phyloP scores from a whole-genome alignment of 1,139 yeast species.

The Kodamaea anthophila region DNA sequence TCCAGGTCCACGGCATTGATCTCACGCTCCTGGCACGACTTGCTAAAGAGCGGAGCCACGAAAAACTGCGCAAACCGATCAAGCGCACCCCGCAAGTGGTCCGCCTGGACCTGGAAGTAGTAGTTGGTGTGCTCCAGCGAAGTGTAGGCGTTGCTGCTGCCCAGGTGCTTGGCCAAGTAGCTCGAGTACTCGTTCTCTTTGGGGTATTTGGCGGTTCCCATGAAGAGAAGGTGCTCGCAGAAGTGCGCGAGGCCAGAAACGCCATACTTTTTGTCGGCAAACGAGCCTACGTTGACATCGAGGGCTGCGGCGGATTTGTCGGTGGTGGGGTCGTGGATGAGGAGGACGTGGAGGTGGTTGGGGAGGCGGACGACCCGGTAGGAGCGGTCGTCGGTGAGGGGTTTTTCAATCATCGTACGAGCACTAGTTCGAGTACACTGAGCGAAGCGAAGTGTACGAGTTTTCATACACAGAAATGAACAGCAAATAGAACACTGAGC shows the following conservation, averaged over 20 bases:
- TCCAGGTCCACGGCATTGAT: slow-evolving; percentile 94
- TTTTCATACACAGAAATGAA: too few relatives aligned
- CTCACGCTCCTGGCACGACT: slow-evolving; percentile 83
- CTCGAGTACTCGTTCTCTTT: slow-evolving; percentile 82
- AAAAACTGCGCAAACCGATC: slow-evolving; percentile 93
- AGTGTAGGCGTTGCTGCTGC: slow-evolving; percentile 77
- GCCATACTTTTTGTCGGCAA: slow-evolving; percentile 62
- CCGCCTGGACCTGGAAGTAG: slow-evolving; percentile 76
- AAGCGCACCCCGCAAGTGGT: slow-evolving; percentile 75
- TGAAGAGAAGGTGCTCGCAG: slow-evolving; percentile 89
- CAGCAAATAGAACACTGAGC: too few relatives aligned
- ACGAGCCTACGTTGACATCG: slow-evolving; percentile 88
- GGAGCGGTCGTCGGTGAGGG: slow-evolving; percentile 66
- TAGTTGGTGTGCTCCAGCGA: slow-evolving; percentile 87
- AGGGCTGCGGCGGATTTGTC: slow-evolving; percentile 92
- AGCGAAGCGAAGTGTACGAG: too few relatives aligned
- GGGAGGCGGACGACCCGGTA: slow-evolving; percentile 63
- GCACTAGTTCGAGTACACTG: too few relatives aligned
- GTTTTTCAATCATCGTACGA: slow-evolving; percentile 42
- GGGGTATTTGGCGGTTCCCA: slow-evolving; percentile 96
- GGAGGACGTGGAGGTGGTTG: slow-evolving; percentile 65
- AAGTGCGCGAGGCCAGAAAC: slow-evolving; percentile 92
- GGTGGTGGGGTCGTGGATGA: slow-evolving; percentile 78
- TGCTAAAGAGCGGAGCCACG: slow-evolving; percentile 74
- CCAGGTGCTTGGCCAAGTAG: slow-evolving; percentile 65